phyloP scores from a whole-genome alignment of 1,284 basidiomycete species.

The Mycena sp. region DNA sequence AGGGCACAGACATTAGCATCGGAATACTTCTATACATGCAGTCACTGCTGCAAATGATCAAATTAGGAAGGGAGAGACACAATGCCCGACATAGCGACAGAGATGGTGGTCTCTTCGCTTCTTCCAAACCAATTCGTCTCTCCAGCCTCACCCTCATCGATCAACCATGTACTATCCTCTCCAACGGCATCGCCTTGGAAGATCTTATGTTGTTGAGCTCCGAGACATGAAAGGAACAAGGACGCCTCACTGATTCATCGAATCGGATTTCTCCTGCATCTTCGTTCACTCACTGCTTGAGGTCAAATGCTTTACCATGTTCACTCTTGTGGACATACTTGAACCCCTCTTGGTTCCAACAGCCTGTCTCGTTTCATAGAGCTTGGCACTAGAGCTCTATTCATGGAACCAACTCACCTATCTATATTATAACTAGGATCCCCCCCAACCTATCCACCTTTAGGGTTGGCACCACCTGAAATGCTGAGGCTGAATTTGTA shows the following conservation, averaged over 20 bases:
- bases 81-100: neutral
- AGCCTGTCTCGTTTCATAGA: neutral
- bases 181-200: neutral
- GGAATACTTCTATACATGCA: neutral
- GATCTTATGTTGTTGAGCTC: neutral
- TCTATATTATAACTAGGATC: too few relatives aligned
- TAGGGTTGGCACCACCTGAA: too few relatives aligned
- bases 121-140: neutral
- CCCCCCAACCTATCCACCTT: too few relatives aligned
- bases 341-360: neutral
- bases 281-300: neutral
- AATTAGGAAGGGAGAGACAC: neutral
- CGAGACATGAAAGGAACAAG: neutral
- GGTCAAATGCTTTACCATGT: neutral
- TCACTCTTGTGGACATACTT: neutral
- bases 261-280: neutral
- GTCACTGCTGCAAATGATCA: neutral
- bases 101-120: neutral
- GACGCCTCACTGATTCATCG: neutral
- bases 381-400: neutral
- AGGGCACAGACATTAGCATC: neutral
- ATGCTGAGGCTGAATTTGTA: too few relatives aligned
- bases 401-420: neutral
- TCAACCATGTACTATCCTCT: neutral
- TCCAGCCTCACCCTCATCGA: neutral